Percentiles rank a stretch among this genome's conserved stretches.
These are phyloP conservation scores for Mycosphaerelloides madeirae DNA, from an alignment of 2,329 filamentous ascomycete genomes.

Conservation along the genomic window DNA sequence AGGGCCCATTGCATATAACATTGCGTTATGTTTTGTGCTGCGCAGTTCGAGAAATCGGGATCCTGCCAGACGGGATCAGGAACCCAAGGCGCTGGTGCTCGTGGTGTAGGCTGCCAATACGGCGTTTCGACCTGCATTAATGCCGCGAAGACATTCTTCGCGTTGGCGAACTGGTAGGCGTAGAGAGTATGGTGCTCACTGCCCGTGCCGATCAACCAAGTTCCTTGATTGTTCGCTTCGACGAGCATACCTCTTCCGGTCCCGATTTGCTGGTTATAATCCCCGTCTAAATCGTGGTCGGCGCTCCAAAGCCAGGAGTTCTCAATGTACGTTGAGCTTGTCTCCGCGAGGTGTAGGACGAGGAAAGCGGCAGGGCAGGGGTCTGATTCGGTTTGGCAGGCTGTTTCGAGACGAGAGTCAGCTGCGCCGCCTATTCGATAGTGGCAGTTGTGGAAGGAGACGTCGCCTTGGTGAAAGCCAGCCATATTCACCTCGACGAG, in stretches of 20 bases:
- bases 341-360: constrained; percentile 45
- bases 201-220: constrained; percentile 50
- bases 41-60: constrained; percentile 27
- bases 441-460: constrained; percentile 39
- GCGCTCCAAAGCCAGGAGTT: constrained; percentile 51
- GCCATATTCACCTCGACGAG: constrained; percentile 51
- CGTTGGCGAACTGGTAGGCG: constrained; percentile 47
- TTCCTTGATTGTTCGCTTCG: constrained; percentile 42
- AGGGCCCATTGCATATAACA: constrained; percentile 34
- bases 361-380: constrained; percentile 30
- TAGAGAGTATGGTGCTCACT: constrained; percentile 52
- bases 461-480: constrained; percentile 44
- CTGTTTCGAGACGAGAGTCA: constrained; percentile 28
- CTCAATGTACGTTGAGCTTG: constrained; percentile 49
- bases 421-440: constrained; percentile 34
- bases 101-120: constrained; percentile 33
- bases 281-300: constrained; percentile 49
- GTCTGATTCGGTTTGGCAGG: constrained; percentile 39
- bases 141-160: constrained; percentile 47
- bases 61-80: constrained; percentile 31
- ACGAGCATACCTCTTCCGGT: constrained; percentile 38
- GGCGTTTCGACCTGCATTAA: constrained; percentile 52
- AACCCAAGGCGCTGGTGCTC: constrained; percentile 41
- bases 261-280: constrained; percentile 33
- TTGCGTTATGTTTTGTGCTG: constrained; percentile 17